Percentiles rank a stretch among this genome's conserved stretches.
Evolutionary conservation across 1,284 basidiomycete species (phyloP).

Genomic region (Leccinum colubrinum): DNA sequence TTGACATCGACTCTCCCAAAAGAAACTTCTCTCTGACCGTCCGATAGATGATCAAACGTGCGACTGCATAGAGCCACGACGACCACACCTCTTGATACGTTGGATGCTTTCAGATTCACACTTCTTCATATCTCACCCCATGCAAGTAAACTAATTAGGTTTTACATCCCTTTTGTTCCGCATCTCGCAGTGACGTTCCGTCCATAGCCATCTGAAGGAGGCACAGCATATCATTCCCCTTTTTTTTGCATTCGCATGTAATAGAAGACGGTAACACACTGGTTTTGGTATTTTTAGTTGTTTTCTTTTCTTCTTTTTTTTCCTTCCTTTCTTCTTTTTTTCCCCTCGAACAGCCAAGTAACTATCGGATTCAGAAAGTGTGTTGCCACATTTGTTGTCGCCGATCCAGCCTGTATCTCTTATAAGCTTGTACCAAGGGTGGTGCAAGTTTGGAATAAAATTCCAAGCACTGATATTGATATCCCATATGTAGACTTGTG

Average conservation of each 20-base stretch:
- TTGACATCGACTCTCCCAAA: not conserved
- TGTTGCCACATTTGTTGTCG: conserved; percentile 5
- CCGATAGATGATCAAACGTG: conserved; percentile 64
- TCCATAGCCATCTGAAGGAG: conserved; percentile 59
- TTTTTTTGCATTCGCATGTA: conserved; percentile 43
- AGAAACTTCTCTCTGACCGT: not conserved
- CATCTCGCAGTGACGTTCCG: conserved; percentile 28
- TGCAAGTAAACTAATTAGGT: conserved; percentile 45
- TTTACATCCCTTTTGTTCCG: conserved; percentile 17
- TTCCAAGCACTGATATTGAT: no score
- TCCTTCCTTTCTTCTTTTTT: not conserved
- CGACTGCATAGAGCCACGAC: conserved; percentile 52
- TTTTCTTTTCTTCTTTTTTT: conserved; percentile 1
- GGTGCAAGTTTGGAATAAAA: no score
- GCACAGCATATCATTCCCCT: conserved; percentile 47
- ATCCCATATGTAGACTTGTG: no score
- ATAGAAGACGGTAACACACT: conserved; percentile 35
- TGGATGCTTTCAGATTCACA: conserved; percentile 26
- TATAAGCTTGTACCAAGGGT: not conserved
- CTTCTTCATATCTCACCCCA: conserved; percentile 28
- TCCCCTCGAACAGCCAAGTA: conserved; percentile 9
- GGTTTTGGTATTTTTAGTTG: conserved; percentile 31
- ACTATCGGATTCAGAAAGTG: conserved; percentile 16
- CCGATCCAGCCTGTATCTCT: conserved; percentile 23
- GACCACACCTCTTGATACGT: conserved; percentile 1